Evolutionary conservation across 768 basidiomycete genomes (phyloP).

Genomic region (Lactarius hengduanensis): DNA sequence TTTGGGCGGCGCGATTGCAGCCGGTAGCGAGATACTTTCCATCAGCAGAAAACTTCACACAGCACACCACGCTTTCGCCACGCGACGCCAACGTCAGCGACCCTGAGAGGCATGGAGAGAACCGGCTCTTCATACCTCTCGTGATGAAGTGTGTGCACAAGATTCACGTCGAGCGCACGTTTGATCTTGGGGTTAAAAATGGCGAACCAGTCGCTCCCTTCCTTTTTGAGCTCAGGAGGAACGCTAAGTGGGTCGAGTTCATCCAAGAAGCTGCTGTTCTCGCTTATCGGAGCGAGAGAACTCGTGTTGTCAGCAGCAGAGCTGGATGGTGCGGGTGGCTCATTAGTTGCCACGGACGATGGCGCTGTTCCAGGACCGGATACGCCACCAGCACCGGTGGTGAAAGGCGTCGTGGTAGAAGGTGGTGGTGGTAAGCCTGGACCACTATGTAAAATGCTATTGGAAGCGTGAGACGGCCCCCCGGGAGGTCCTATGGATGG

Average conservation of each 20-base stretch:
- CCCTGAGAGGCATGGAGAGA: constrained; percentile 9
- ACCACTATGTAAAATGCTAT: constrained; percentile 25
- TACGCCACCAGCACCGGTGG: constrained; percentile 19
- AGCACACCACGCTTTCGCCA: constrained; percentile 68
- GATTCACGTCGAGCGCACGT: constrained; percentile 69
- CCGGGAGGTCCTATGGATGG: constrained; percentile 27
- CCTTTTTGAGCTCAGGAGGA: constrained; percentile 59
- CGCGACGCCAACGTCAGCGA: constrained; percentile 6
- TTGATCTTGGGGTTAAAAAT: constrained; percentile 83
- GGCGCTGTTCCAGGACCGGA: constrained; percentile 26
- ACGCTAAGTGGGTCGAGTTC: constrained; percentile 47
- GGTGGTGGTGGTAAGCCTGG: constrained; percentile 30
- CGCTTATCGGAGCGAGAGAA: constrained; percentile 28
- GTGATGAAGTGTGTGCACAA: constrained; percentile 87
- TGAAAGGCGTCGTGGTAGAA: constrained; percentile 28
- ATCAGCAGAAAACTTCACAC: constrained; percentile 92
- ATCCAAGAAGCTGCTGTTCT: constrained; percentile 42
- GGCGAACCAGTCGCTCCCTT: constrained; percentile 87
- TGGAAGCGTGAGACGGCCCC: constrained; percentile 20
- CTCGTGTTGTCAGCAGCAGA: constrained; percentile 11
- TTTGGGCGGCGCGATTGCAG: constrained; percentile 93
- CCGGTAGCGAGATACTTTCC: constrained; percentile 93
- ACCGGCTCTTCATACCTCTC: constrained; percentile 59
- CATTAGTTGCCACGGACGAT: constrained; percentile 15
- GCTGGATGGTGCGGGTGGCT: neutral